Conservation (phyloP, 139 green algal species). For the Trebouxia sp. region DNA sequence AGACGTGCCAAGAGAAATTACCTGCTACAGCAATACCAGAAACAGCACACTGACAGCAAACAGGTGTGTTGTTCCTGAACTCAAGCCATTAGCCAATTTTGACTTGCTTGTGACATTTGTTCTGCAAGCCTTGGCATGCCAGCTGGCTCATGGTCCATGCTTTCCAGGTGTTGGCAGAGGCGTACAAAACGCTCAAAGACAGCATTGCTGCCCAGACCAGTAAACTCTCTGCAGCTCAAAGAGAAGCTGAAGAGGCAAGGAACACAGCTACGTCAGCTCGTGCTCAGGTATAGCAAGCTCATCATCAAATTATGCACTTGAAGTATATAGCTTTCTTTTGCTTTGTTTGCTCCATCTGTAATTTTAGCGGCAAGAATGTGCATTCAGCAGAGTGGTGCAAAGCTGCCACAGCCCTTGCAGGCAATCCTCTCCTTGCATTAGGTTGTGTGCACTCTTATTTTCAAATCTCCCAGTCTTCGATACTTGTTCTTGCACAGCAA, state of each 20-base stretch:
- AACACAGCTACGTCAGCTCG: conserved; percentile 50
- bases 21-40: conserved; percentile 78
- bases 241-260: background rate
- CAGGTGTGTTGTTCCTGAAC: conserved; percentile 1
- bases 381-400: no score
- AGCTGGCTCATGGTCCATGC: background rate
- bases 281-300: conserved; percentile 37
- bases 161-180: background rate
- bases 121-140: no score
- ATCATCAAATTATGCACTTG: background rate
- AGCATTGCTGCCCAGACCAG: conserved; percentile 33
- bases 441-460: background rate
- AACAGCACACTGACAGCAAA: background rate
- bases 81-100: no score
- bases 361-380: no score
- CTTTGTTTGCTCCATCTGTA: no score
- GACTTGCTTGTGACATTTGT: no score
- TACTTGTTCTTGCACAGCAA: conserved; percentile 20
- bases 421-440: no score
- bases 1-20: conserved; percentile 85
- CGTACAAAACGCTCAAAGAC: background rate
- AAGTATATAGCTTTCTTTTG: no score
- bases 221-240: conserved; percentile 33
- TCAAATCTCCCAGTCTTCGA: conserved; percentile 36
- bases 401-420: no score